Evolutionary conservation across 768 basidiomycete species (phyloP).

Genomic region (Aureoboletus auriporus): DNA sequence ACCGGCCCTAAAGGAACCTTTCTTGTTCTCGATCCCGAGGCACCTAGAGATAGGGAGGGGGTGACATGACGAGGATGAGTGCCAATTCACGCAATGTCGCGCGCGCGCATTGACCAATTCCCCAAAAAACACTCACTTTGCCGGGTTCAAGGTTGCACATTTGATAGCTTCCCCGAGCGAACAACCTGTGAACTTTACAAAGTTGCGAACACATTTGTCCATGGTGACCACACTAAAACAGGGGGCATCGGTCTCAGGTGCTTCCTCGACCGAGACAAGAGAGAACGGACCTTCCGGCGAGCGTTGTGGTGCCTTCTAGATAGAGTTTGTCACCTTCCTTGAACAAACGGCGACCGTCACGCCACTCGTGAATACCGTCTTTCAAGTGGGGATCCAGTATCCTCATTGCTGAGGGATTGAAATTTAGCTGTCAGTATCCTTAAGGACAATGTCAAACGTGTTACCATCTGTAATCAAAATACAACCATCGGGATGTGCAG

Average conservation of each 20-base stretch:
- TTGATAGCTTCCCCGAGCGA: conserved; percentile 80
- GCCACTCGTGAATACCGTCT: conserved; percentile 87
- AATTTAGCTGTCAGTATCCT: neutral
- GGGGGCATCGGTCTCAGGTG: neutral
- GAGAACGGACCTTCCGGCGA: conserved; percentile 73
- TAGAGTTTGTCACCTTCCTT: conserved; percentile 80
- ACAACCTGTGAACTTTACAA: conserved; percentile 79
- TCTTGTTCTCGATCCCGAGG: conserved; percentile 72
- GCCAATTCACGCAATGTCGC: too few species aligned
- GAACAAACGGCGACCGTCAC: conserved; percentile 74
- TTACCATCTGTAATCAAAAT: conserved; percentile 87
- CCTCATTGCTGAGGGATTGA: conserved; percentile 59
- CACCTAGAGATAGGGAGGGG: conserved; percentile 40
- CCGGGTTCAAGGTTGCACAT: conserved; percentile 84
- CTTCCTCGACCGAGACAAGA: neutral
- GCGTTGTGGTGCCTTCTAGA: conserved; percentile 80
- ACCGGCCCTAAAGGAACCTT: conserved; percentile 79
- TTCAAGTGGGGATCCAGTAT: conserved; percentile 80
- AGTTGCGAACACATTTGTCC: conserved; percentile 83
- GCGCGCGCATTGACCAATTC: neutral
- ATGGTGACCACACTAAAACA: conserved; percentile 66
- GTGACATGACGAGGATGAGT: neutral
- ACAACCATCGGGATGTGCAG: conserved; percentile 78
- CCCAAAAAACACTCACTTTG: conserved; percentile 45
- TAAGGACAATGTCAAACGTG: conserved; percentile 11